Evolutionary conservation across 73 alveolate genomes (phyloP).

Genomic region (Paraurostyla sp.): DNA sequence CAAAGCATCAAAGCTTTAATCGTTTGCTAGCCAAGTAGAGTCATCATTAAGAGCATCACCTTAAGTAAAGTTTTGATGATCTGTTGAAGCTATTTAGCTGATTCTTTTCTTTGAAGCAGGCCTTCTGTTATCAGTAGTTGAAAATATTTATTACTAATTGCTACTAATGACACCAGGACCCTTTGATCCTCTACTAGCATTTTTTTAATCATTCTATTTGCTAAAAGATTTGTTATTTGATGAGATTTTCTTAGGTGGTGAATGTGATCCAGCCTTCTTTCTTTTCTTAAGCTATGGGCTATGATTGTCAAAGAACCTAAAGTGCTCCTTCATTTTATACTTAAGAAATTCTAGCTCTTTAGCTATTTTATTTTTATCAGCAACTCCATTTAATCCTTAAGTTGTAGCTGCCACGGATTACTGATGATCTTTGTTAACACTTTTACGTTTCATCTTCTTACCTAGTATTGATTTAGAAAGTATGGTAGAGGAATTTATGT

Average conservation of each 20-base stretch:
- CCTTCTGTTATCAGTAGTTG: conserved; percentile 47
- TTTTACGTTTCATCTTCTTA: background rate
- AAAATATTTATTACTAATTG: background rate
- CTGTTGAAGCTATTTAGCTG: background rate
- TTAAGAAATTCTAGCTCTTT: conserved; percentile 38
- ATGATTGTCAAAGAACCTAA: conserved; percentile 47
- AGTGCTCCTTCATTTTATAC: conserved; percentile 46
- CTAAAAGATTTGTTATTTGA: background rate
- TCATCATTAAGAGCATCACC: conserved; percentile 28
- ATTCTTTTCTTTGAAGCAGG: background rate
- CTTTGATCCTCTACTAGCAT: background rate
- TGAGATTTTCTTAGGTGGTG: conserved; percentile 44
- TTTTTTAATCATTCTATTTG: background rate
- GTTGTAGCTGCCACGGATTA: background rate
- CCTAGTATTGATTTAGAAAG: too few relatives aligned
- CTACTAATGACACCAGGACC: too few relatives aligned
- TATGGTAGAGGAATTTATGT: background rate
- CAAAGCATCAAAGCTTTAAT: conserved; percentile 11
- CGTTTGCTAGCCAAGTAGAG: conserved; percentile 31
- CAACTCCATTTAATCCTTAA: background rate
- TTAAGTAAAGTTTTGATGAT: background rate
- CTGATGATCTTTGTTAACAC: background rate
- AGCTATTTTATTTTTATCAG: background rate
- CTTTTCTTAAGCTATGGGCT: conserved; percentile 37
- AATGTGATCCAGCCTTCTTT: conserved; percentile 27